Evolutionary conservation across 257 asterid genomes (phyloP), one percentile per base, ranked within the genome.

Genomic region (Solanum peruvianum): DNA sequence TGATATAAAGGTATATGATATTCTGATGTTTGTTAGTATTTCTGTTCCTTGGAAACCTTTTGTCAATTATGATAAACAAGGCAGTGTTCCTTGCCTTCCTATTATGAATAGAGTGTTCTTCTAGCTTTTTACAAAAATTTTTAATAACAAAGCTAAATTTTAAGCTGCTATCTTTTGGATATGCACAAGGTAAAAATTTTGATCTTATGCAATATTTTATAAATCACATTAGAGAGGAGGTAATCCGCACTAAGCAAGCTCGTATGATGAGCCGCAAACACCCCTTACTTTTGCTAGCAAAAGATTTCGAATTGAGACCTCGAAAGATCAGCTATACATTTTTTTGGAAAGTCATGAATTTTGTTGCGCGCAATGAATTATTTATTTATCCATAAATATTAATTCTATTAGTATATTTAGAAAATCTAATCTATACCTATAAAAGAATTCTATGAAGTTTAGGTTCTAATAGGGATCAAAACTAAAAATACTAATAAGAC

Each of bases 331-430:
- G 20, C 64, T 7, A 56, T 18, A 18, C n/a, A 18, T 56, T 56
- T 56, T 11, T 56, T 56, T 56, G 18, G n/a, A n/a, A 0, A 56
- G 64, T 56, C 64, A 56, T 56, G 2, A 1, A 18, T 3, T 3
- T 56, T 18, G 2, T 18, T 18, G 11, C 0, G n/a, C n/a, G 0
- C 0, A 7, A 56, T 56, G 0, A 56, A 18, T 18, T 7, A 18
- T 56, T 52, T 18, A 1, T 52, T 52, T 52, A 52, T 2, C 3
- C 23, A 52, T 52, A 1, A 52, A 52, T 16, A 2, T 52, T 52
- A 16, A 2, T 52, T 52, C 10, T 16, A 16, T 52, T 3, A 6
- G 1, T 52, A 7, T 52, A 52, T 52, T 16, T 52, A 52, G 0
- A 18, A 52, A 52, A 52, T 52, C 3, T 52, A 52, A 52, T 52